These are phyloP conservation scores for Malassezia globosa DNA, from an alignment of 1,284 basidiomycete genomes.

Conservation along the genomic window DNA sequence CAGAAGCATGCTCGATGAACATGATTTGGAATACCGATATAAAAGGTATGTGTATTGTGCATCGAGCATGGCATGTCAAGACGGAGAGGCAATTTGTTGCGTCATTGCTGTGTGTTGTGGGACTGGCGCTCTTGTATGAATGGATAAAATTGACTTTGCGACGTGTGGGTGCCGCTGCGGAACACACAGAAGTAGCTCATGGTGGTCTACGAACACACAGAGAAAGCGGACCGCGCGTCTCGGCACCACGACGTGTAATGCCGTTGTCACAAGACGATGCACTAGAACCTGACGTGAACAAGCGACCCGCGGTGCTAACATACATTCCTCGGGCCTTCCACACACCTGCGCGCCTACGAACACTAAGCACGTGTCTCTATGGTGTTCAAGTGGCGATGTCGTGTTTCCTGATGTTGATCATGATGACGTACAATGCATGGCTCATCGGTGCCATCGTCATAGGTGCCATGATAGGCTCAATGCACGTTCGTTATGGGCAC, in stretches of 20 bases:
- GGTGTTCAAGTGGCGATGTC: slow-evolving; percentile 20
- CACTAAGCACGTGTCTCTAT: slow-evolving; percentile 18
- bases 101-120: slow-evolving; percentile 4
- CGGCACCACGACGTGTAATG: slow-evolving; percentile 6
- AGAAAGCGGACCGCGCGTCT: neutral
- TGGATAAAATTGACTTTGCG: slow-evolving; percentile 7
- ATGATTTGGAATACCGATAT: slow-evolving; percentile 17
- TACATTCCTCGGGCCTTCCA: neutral
- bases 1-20: slow-evolving; percentile 4
- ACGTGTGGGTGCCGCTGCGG: slow-evolving; percentile 3
- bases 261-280: slow-evolving; percentile 2
- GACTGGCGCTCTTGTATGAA: slow-evolving; percentile 4
- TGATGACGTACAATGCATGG: slow-evolving; percentile 36
- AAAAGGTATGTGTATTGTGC: slow-evolving; percentile 9
- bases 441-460: slow-evolving; percentile 25
- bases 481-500: neutral
- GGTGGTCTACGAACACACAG: neutral
- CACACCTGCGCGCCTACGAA: slow-evolving; percentile 10
- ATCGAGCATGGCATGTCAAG: slow-evolving; percentile 9
- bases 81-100: slow-evolving; percentile 2
- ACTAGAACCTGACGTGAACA: neutral
- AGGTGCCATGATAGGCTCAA: slow-evolving; percentile 16
- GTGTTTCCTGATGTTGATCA: slow-evolving; percentile 31
- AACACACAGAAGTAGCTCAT: neutral
- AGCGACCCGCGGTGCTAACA: neutral